Evolutionary conservation across 2,329 filamentous ascomycete species (phyloP), one percentile per base, ranked within the genome.

Genomic region (Alternaria dauci): DNA sequence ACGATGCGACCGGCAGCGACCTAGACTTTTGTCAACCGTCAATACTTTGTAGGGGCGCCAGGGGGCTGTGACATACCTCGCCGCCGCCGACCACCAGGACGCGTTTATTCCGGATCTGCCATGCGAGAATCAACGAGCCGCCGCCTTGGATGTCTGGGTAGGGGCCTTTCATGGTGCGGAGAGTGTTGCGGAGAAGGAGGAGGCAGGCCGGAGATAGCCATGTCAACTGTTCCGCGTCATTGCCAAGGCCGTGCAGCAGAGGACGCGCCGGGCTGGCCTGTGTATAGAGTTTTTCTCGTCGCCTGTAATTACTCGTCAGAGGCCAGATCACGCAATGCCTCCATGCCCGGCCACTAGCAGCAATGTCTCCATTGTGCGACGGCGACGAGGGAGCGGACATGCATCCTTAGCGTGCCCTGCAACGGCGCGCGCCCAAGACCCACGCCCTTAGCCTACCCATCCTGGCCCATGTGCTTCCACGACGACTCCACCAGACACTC

Each of bases 41-140:
- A 73, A 71, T 55, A 66, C 57, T 61, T 48, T 42, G 55, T 43
- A 32, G 38, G 55, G 48, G 48, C 58, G 56, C 26, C 38, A 28
- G 44, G 23, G 20, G 28, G 39, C 7, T 8, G 39, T 12, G 16
- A 78, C 87, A 69, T 82, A 96, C 94, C 86, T 98, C 94, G 79
- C 95, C 95, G 71, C 95, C 95, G 66, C 95, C 95, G 8, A 99
- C 88, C 5, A 99, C 91, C n/a, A 99, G 82, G 16, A 98, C 90
- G 66, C 89, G 88, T 80, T 96, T 97, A 78, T 90, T 89, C 76
- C 89, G 91, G 72, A 97, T 89, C 82, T 98, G 95, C 94, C 94
- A 99, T 75, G 95, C 95, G 53, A 99, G 83, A 65, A 99, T 95
- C 67, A 99, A 82, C 63, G 94, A 98, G 60, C 94, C 95, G 52